A percentile compares a stretch with the other conserved stretches of the same genome.
Evolutionary conservation across 352 stramenopile genomes (phyloP).

Genomic region (Nothophytophthora sp.): DNA sequence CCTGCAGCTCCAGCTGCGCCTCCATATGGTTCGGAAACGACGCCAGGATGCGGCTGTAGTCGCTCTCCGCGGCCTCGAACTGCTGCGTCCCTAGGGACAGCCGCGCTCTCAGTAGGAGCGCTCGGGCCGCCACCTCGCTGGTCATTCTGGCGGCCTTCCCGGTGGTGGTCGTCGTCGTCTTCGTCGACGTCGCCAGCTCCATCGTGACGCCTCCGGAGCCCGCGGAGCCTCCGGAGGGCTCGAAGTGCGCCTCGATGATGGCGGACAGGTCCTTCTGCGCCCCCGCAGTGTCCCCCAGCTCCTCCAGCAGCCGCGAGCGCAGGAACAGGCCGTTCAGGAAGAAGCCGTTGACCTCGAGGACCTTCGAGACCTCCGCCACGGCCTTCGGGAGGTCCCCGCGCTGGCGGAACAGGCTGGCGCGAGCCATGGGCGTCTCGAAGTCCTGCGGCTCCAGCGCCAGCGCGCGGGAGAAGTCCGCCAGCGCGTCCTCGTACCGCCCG

Average conservation of each 20-base stretch:
- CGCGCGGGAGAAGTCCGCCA: conserved; percentile 51
- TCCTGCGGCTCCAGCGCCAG: conserved; percentile 49
- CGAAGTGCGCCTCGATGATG: conserved; percentile 72
- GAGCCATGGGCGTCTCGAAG: conserved; percentile 62
- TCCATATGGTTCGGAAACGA: conserved; percentile 75
- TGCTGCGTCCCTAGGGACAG: conserved; percentile 42
- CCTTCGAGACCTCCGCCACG: conserved; percentile 53
- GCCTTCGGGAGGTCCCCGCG: conserved; percentile 38
- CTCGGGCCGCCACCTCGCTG: conserved; percentile 54
- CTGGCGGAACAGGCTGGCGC: conserved; percentile 52
- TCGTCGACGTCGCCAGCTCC: conserved; percentile 23
- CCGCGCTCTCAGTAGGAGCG: conserved; percentile 55
- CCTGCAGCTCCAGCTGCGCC: conserved; percentile 75
- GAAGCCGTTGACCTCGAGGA: conserved; percentile 65
- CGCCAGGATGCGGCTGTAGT: conserved; percentile 64
- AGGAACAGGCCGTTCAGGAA: conserved; percentile 77
- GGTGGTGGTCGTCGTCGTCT: conserved; percentile 16
- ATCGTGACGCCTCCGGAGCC: conserved; percentile 26
- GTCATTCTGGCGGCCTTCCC: conserved; percentile 41
- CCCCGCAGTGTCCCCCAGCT: conserved; percentile 32
- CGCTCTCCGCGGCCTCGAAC: conserved; percentile 58
- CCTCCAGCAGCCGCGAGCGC: conserved; percentile 53
- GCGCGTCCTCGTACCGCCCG: conserved; percentile 52
- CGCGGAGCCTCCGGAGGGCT: conserved; percentile 29
- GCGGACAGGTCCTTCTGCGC: conserved; percentile 65